Conservation (phyloP, 2,329 filamentous ascomycete genomes). For the Botrytis fabae region DNA sequence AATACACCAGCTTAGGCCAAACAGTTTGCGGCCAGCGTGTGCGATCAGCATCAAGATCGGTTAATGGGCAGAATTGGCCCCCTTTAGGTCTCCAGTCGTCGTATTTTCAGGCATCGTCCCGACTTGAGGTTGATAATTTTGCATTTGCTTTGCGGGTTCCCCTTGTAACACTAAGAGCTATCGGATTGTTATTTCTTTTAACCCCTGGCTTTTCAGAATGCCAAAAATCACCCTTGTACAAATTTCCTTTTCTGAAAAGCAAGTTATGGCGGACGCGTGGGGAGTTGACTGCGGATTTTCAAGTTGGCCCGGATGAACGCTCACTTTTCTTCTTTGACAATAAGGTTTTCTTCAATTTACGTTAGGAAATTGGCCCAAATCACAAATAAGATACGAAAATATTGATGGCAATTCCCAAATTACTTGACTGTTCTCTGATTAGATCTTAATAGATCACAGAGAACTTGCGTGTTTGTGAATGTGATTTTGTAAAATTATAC, state of each 20-base stretch:
- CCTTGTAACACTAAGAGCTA: slow-evolving; percentile 40
- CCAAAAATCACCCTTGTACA: slow-evolving; percentile 35
- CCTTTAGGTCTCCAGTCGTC: slow-evolving; percentile 10
- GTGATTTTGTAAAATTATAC: not conserved
- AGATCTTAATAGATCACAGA: not conserved
- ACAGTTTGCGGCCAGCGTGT: not conserved
- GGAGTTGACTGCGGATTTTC: slow-evolving; percentile 25
- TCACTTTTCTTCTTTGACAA: slow-evolving; percentile 34
- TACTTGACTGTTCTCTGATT: not conserved
- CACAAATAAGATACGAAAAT: slow-evolving; percentile 17
- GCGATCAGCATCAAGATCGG: slow-evolving; percentile 14
- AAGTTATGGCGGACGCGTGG: slow-evolving; percentile 22
- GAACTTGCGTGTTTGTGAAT: not conserved
- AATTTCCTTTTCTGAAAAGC: slow-evolving; percentile 35
- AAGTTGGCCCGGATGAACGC: slow-evolving; percentile 32
- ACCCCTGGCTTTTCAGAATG: slow-evolving; percentile 30
- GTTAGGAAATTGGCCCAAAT: slow-evolving; percentile 32
- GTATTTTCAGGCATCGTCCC: slow-evolving; percentile 14
- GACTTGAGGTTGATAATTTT: slow-evolving; percentile 22
- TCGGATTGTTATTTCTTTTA: slow-evolving; percentile 30
- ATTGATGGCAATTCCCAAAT: not conserved
- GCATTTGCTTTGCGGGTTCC: slow-evolving; percentile 33
- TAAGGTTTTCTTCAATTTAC: slow-evolving; percentile 30
- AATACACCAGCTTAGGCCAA: slow-evolving; percentile 13
- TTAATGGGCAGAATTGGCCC: slow-evolving; percentile 17